Evolutionary conservation across 176 grass and related monocot genomes (phyloP).

Genomic region (Poa pratensis): DNA sequence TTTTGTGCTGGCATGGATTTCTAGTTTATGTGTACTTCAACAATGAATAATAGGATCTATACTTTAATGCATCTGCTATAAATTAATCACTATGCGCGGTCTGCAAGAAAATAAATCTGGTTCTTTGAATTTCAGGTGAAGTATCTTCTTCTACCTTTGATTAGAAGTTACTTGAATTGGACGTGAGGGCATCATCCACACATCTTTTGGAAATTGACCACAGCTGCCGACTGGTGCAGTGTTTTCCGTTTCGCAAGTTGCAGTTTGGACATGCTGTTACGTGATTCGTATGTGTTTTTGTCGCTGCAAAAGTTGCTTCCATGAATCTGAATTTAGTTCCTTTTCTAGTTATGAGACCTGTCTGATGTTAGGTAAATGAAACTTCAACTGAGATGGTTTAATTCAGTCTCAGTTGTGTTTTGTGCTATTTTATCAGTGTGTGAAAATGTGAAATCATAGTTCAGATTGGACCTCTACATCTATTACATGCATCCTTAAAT

Average conservation of each 20-base stretch:
- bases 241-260: not conserved
- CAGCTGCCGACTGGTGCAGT: not conserved
- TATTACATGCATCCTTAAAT: not conserved
- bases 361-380: not conserved
- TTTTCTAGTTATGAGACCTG: not conserved
- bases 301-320: not conserved
- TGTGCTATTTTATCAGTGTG: not conserved
- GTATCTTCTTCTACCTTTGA: not conserved
- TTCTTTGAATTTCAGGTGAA: slow-evolving; percentile 29
- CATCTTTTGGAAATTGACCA: not conserved
- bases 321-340: not conserved
- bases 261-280: too few relatives aligned
- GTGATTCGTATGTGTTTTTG: not conserved
- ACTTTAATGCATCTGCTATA: not conserved
- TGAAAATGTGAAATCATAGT: not conserved
- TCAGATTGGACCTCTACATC: not conserved
- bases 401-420: not conserved
- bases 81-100: not conserved
- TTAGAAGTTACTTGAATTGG: not conserved
- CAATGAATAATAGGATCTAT: not conserved
- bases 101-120: slow-evolving; percentile 17
- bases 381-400: not conserved
- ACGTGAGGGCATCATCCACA: not conserved
- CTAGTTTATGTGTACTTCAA: not conserved
- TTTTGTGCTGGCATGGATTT: not conserved